phyloP scores from a whole-genome alignment of 257 asterid genomes.

The Penstemon davidsonii region DNA sequence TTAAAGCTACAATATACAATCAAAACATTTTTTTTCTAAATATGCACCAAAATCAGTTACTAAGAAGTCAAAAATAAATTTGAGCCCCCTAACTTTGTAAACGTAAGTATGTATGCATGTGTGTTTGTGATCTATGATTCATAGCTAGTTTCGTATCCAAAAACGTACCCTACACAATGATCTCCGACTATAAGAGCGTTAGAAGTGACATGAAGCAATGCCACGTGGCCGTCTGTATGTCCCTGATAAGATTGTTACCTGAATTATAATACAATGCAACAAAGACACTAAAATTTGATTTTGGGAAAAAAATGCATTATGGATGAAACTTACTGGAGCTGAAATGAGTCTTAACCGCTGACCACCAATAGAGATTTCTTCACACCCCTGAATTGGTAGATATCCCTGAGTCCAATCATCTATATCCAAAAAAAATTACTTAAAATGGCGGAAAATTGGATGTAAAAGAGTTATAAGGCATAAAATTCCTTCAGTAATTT shows the following conservation, averaged over 20 bases:
- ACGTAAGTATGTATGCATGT: background rate
- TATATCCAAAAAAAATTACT: slow-evolving; percentile 36
- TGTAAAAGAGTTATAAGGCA: too few species aligned
- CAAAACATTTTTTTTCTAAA: background rate
- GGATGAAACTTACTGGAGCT: slow-evolving; percentile 64
- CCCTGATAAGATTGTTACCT: slow-evolving; percentile 52
- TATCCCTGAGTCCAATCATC: slow-evolving; percentile 82
- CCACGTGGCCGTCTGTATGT: slow-evolving; percentile 97
- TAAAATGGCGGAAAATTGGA: background rate
- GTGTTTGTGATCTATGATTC: slow-evolving; percentile 1
- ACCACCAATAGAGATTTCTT: slow-evolving; percentile 83
- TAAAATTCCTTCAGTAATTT: too few species aligned
- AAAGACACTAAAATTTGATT: slow-evolving; percentile 7
- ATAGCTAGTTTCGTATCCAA: slow-evolving; percentile 7
- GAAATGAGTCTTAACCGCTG: slow-evolving; percentile 67
- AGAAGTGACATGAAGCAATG: slow-evolving; percentile 75
- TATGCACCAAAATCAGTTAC: slow-evolving; percentile 1
- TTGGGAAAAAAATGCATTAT: slow-evolving; percentile 12
- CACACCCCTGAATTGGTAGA: slow-evolving; percentile 69
- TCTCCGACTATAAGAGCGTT: slow-evolving; percentile 91
- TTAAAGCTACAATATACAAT: slow-evolving; percentile 11
- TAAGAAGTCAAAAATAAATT: background rate
- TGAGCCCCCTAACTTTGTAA: background rate
- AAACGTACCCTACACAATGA: slow-evolving; percentile 92
- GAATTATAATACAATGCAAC: background rate